Evolutionary conservation across 1,284 basidiomycete genomes (phyloP).

Genomic region (Heterobasidion occidentale): DNA sequence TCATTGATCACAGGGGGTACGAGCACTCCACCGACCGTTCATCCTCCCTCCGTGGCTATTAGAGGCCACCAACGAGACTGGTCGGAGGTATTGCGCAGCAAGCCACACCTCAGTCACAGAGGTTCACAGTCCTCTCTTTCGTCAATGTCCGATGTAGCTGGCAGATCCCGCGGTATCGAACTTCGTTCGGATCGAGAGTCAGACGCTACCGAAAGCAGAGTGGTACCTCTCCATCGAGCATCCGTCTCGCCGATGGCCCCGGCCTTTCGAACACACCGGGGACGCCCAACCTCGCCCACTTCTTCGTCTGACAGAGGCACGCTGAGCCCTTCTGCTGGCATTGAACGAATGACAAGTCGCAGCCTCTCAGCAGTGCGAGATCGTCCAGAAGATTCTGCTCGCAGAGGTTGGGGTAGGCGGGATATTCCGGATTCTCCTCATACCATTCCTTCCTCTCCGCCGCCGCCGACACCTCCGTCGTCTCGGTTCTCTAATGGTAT

Average conservation of each 20-base stretch:
- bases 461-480: conserved; percentile 31
- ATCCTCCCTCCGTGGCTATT: conserved; percentile 21
- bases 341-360: background rate
- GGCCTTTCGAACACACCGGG: conserved; percentile 26
- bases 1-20: conserved; percentile 29
- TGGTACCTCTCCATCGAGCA: conserved; percentile 55
- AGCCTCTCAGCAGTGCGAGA: conserved; percentile 1
- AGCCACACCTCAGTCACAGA: conserved; percentile 29
- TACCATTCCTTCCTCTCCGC: conserved; percentile 33
- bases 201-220: conserved; percentile 43
- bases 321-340: background rate
- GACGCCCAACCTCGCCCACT: conserved; percentile 3
- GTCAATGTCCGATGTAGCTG: conserved; percentile 41
- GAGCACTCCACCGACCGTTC: conserved; percentile 28
- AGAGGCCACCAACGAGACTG: conserved; percentile 27
- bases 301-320: conserved; percentile 11
- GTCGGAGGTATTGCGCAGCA: conserved; percentile 40
- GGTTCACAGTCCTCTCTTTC: conserved; percentile 58
- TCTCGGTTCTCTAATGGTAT: conserved; percentile 12
- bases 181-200: conserved; percentile 45
- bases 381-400: conserved; percentile 10
- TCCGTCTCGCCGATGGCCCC: conserved; percentile 69
- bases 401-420: conserved; percentile 25
- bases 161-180: conserved; percentile 11
- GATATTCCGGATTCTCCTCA: conserved; percentile 31